A percentile compares a stretch with the other conserved stretches of the same genome.
These are phyloP conservation scores for Apiospora hydei DNA, from an alignment of 2,329 filamentous ascomycete genomes.

Conservation along the genomic window DNA sequence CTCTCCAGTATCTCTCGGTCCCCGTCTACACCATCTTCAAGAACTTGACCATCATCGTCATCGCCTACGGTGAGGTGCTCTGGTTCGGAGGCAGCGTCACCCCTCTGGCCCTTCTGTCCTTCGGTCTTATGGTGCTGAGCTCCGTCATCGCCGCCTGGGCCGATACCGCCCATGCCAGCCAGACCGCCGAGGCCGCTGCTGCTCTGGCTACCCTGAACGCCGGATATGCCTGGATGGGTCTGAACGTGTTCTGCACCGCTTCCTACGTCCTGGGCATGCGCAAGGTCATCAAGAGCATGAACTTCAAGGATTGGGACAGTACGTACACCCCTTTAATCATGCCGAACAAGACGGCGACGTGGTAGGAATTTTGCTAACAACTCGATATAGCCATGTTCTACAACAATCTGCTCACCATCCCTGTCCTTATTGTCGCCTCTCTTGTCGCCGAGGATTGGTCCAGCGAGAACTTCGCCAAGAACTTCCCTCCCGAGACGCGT, in stretches of 20 bases:
- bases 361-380: constrained; percentile 40
- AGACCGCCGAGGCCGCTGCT: constrained; percentile 67
- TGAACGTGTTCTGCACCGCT: constrained; percentile 95
- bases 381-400: constrained; percentile 88
- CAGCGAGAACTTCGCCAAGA: constrained; percentile 77
- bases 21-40: constrained; percentile 99
- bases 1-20: constrained; percentile 94
- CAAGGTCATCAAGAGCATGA: constrained; percentile 99
- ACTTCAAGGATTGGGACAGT: constrained; percentile 99
- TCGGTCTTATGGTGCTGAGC: constrained; percentile 95
- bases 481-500: constrained; percentile 85
- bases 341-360: neutral
- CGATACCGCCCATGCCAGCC: constrained; percentile 75
- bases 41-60: constrained; percentile 98
- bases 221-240: constrained; percentile 96
- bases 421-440: constrained; percentile 83
- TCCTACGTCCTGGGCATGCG: constrained; percentile 92
- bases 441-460: constrained; percentile 94
- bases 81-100: constrained; percentile 97
- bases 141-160: constrained; percentile 97
- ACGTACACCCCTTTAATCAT: constrained; percentile 51
- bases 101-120: constrained; percentile 86
- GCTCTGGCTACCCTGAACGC: constrained; percentile 90
- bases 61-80: constrained; percentile 96
- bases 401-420: constrained; percentile 97